Percentiles rank a stretch among this genome's conserved stretches.
Conservation (phyloP, 2,329 filamentous ascomycete species). For the Talaromyces funiculosus region DNA sequence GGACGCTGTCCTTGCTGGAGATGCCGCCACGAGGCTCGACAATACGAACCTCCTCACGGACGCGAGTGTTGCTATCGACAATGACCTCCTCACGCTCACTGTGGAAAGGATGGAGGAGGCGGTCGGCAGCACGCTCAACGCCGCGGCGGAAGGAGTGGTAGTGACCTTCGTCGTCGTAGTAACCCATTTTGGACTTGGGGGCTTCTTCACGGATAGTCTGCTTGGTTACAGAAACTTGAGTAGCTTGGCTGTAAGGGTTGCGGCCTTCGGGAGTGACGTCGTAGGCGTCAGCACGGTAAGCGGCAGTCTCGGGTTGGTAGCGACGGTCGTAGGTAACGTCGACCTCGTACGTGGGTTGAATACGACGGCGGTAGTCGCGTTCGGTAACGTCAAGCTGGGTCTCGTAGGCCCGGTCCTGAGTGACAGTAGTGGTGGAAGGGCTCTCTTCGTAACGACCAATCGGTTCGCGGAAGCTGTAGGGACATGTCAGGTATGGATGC, state of each 20-base stretch:
- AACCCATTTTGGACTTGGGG: conserved; percentile 63
- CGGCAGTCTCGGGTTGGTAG: conserved; percentile 23
- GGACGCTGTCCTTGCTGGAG: conserved; percentile 72
- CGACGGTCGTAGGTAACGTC: conserved; percentile 38
- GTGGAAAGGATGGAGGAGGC: conserved; percentile 58
- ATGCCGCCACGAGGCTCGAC: conserved; percentile 46
- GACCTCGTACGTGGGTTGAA: conserved; percentile 49
- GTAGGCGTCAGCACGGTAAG: conserved; percentile 22
- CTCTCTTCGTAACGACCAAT: conserved; percentile 39
- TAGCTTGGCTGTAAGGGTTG: conserved; percentile 27
- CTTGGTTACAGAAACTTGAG: conserved; percentile 47
- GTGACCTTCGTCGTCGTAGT: conserved; percentile 73
- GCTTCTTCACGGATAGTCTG: conserved; percentile 48
- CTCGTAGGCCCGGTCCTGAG: conserved; percentile 39
- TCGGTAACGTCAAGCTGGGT: conserved; percentile 49
- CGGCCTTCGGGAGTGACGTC: conserved; percentile 44
- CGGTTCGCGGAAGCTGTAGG: conserved; percentile 51
- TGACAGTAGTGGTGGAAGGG: conserved; percentile 22
- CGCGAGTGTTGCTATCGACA: conserved; percentile 39
- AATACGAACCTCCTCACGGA: conserved; percentile 46
- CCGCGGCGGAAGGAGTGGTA: conserved; percentile 71
- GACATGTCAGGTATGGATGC: conserved; percentile 20
- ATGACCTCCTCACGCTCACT: conserved; percentile 42
- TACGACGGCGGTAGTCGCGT: conserved; percentile 62
- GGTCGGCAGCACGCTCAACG: conserved; percentile 61